phyloP scores from a whole-genome alignment of 139 green algal genomes.

The Mychonastes homosphaera region DNA sequence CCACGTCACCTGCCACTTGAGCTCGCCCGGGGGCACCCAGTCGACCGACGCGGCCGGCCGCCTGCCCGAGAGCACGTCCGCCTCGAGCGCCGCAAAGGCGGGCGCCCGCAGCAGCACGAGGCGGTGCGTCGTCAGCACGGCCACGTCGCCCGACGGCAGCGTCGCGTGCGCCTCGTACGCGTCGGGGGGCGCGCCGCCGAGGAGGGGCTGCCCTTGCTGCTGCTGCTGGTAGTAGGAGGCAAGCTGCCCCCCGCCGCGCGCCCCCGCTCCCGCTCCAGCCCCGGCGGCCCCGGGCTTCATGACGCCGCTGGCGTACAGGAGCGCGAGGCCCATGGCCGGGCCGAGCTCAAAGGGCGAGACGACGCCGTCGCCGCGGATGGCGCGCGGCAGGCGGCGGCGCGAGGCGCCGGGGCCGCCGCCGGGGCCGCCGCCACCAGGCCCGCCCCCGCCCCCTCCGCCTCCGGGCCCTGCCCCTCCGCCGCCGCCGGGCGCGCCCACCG shows the following conservation, averaged over 20 bases:
- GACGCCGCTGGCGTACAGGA: slow-evolving; percentile 29
- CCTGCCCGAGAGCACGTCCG: slow-evolving; percentile 12
- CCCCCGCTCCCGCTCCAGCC: slow-evolving; percentile 8
- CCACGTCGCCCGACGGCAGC: slow-evolving; percentile 49
- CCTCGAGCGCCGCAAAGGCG: slow-evolving; percentile 46
- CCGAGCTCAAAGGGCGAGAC: slow-evolving; percentile 42
- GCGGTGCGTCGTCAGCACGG: slow-evolving; percentile 59
- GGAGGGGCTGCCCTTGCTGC: background rate
- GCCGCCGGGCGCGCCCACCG: slow-evolving; percentile 52
- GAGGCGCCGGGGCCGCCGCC: background rate
- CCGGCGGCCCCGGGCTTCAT: slow-evolving; percentile 1
- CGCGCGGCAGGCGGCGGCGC: slow-evolving; percentile 45
- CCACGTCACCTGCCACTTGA: slow-evolving; percentile 38
- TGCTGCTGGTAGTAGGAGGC: background rate
- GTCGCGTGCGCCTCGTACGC: slow-evolving; percentile 74
- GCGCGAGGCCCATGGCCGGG: slow-evolving; percentile 49
- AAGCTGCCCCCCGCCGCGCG: background rate
- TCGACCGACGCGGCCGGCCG: slow-evolving; percentile 26
- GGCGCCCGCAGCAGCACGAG: slow-evolving; percentile 47
- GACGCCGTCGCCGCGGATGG: slow-evolving; percentile 60
- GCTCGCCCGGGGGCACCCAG: slow-evolving; percentile 20
- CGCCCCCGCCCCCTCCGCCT: slow-evolving; percentile 53
- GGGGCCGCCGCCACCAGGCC: slow-evolving; percentile 37
- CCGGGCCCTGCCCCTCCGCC: slow-evolving; percentile 60
- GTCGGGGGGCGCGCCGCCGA: slow-evolving; percentile 6